A percentile compares a stretch with the other conserved stretches of the same genome.
phyloP scores from a whole-genome alignment of 805 yeast genomes.

The Zygosaccharomyces gambellarensis region DNA sequence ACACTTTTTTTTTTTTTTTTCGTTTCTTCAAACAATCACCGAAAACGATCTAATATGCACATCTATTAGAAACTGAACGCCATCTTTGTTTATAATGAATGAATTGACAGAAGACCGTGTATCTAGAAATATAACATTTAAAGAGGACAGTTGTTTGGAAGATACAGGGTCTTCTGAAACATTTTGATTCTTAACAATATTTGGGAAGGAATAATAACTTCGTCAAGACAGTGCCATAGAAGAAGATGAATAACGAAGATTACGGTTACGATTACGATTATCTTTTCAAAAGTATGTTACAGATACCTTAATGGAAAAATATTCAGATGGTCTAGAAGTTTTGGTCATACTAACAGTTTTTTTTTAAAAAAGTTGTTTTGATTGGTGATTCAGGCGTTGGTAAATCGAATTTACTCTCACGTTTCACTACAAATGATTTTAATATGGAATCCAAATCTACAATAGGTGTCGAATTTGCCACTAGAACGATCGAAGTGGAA shows the following conservation, averaged over 20 bases:
- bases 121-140: not conserved
- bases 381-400: constrained; percentile 98
- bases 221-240: too few relatives aligned
- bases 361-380: constrained; percentile 61
- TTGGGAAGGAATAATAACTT: too few relatives aligned
- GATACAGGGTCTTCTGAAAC: not conserved
- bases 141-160: not conserved
- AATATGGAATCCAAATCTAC: constrained; percentile 91
- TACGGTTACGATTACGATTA: constrained; percentile 82
- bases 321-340: not conserved
- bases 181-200: not conserved
- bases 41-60: not conserved
- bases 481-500: constrained; percentile 84
- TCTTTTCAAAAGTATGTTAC: constrained; percentile 63
- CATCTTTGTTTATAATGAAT: not conserved
- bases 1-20: not conserved
- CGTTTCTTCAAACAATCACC: not conserved
- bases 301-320: not conserved
- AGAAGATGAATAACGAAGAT: constrained; percentile 47
- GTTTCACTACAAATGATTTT: constrained; percentile 95
- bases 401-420: constrained; percentile 84
- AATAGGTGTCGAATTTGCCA: constrained; percentile 97
- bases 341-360: constrained; percentile 6
- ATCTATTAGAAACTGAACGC: not conserved
- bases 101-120: not conserved